Conservation (phyloP, 768 basidiomycete species). For the Boletus fagicola region DNA sequence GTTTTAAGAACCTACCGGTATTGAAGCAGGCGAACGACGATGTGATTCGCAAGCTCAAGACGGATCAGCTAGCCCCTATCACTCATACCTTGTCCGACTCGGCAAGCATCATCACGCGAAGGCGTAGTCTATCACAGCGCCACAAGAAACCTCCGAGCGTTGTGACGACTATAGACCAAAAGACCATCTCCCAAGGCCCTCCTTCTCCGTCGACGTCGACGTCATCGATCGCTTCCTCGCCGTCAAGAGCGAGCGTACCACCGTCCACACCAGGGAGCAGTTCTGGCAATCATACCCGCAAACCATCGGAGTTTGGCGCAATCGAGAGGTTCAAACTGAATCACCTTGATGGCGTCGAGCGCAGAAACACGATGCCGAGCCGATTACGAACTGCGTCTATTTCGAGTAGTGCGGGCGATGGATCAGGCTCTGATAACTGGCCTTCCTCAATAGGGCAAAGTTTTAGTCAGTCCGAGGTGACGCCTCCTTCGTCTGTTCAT, state of each 20-base stretch:
- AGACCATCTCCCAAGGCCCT: conserved; percentile 65
- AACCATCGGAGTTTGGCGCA: conserved; percentile 87
- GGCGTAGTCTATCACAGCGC: conserved; percentile 78
- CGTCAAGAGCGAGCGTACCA: conserved; percentile 70
- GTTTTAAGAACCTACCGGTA: conserved; percentile 94
- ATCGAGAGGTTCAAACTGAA: conserved; percentile 86
- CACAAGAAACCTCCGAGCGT: conserved; percentile 80
- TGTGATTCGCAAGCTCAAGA: conserved; percentile 92
- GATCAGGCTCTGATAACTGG: conserved; percentile 76
- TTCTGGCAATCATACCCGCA: conserved; percentile 61
- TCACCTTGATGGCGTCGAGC: conserved; percentile 72
- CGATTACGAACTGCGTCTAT: conserved; percentile 84
- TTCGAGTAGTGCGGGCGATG: conserved; percentile 78
- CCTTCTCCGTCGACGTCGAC: conserved; percentile 92
- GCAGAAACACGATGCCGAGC: conserved; percentile 84
- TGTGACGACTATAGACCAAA: conserved; percentile 66
- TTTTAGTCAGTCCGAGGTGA: conserved; percentile 53
- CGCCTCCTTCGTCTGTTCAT: conserved; percentile 82
- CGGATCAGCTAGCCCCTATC: conserved; percentile 82
- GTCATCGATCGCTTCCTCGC: conserved; percentile 87
- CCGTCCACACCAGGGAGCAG: conserved; percentile 70
- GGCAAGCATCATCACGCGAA: conserved; percentile 53
- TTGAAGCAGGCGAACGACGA: conserved; percentile 99
- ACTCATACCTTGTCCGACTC: conserved; percentile 72
- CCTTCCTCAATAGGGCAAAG: conserved; percentile 53